phyloP scores from a whole-genome alignment of 2,329 filamentous ascomycete genomes.

The Onygenales sp. region DNA sequence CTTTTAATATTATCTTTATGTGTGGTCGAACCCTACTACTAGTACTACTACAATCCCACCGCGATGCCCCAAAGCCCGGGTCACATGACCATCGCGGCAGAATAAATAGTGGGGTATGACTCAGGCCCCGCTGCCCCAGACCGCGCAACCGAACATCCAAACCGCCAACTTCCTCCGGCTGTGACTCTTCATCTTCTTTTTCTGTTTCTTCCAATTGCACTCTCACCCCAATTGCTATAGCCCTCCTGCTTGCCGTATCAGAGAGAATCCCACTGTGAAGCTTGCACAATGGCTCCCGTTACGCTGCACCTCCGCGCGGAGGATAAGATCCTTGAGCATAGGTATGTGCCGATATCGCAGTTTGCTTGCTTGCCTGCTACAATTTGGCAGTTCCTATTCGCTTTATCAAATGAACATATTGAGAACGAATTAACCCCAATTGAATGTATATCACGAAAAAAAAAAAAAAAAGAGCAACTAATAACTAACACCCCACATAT shows the following conservation, averaged over 20 bases:
- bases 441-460: background rate
- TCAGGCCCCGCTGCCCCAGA: too few relatives aligned
- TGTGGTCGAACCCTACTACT: too few relatives aligned
- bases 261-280: background rate
- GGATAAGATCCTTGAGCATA: conserved; percentile 15
- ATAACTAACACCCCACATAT: background rate
- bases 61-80: too few relatives aligned
- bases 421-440: background rate
- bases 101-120: too few relatives aligned
- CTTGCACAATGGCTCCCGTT: conserved; percentile 5
- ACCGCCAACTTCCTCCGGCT: too few relatives aligned
- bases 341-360: conserved; percentile 6
- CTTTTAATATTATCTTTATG: too few relatives aligned
- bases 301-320: conserved; percentile 15
- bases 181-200: too few relatives aligned
- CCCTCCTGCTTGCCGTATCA: background rate
- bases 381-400: background rate
- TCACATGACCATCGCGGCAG: too few relatives aligned
- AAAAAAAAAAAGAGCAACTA: background rate
- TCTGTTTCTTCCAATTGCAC: background rate
- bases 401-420: background rate
- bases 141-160: too few relatives aligned
- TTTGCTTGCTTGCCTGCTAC: background rate
- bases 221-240: background rate
- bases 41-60: too few relatives aligned